Conservation (phyloP, 371 early-diverging fungal species). For the Nematocida ironsii region DNA sequence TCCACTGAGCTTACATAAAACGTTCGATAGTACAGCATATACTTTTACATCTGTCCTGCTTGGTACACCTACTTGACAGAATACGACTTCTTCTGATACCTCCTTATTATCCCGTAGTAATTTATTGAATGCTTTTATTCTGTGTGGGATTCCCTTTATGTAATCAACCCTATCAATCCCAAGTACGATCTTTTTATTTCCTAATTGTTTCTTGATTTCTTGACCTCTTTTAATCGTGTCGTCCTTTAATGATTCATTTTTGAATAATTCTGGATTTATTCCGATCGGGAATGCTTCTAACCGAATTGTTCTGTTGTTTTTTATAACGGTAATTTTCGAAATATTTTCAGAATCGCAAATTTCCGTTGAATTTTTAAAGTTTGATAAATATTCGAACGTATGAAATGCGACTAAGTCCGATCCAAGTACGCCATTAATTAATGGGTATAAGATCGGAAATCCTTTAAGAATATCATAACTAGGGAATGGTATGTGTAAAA, state of each 20-base stretch:
- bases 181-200: constrained; percentile 83
- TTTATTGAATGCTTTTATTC: constrained; percentile 86
- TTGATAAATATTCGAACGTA: constrained; percentile 94
- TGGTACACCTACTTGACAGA: constrained; percentile 95
- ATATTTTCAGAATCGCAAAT: constrained; percentile 77
- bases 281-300: constrained; percentile 87
- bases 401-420: constrained; percentile 93
- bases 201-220: constrained; percentile 78
- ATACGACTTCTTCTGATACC: constrained; percentile 78
- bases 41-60: constrained; percentile 87
- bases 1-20: constrained; percentile 88
- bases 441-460: constrained; percentile 81
- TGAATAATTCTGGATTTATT: constrained; percentile 90
- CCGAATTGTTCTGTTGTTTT: neutral
- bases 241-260: constrained; percentile 71
- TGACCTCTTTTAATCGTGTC: constrained; percentile 73
- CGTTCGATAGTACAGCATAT: constrained; percentile 81
- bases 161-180: constrained; percentile 98
- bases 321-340: constrained; percentile 5
- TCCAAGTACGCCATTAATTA: constrained; percentile 81
- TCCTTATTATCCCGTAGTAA: constrained; percentile 84
- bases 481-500: constrained; percentile 96
- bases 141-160: constrained; percentile 99
- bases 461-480: constrained; percentile 84
- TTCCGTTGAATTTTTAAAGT: constrained; percentile 89